These are phyloP conservation scores for Fusarium beomiforme DNA, from an alignment of 2,329 filamentous ascomycete genomes.

Conservation along the genomic window DNA sequence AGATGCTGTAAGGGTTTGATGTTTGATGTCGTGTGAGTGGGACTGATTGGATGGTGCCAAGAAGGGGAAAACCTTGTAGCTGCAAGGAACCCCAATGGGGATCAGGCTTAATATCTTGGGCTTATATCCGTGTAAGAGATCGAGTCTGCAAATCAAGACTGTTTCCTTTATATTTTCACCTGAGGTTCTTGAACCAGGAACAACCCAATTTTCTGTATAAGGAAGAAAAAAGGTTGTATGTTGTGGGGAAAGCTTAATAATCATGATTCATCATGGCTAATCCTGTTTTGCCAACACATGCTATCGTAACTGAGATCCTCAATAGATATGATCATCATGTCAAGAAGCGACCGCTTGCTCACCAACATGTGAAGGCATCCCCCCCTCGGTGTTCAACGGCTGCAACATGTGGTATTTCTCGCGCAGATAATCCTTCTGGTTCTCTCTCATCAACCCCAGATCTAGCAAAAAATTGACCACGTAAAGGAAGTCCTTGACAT, in stretches of 20 bases:
- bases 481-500: constrained; percentile 64
- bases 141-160: neutral
- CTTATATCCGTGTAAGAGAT: neutral
- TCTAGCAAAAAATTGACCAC: constrained; percentile 61
- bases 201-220: neutral
- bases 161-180: neutral
- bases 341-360: constrained; percentile 19
- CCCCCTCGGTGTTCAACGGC: constrained; percentile 39
- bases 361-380: constrained; percentile 9
- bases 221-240: too few relatives aligned
- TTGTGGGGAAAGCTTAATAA: neutral
- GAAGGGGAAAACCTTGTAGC: constrained; percentile 8
- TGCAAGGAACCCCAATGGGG: neutral
- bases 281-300: neutral
- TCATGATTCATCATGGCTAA: constrained; percentile 11
- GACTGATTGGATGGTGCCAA: constrained; percentile 2
- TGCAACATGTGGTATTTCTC: constrained; percentile 52
- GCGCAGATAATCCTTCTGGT: constrained; percentile 54
- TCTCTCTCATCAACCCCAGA: constrained; percentile 58
- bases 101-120: neutral
- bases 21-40: constrained; percentile 13
- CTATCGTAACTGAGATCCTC: neutral
- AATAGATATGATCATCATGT: neutral
- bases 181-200: neutral
- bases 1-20: neutral